Evolutionary conservation across 331 rosid genomes (phyloP).

Genomic region (Saraca asoca): DNA sequence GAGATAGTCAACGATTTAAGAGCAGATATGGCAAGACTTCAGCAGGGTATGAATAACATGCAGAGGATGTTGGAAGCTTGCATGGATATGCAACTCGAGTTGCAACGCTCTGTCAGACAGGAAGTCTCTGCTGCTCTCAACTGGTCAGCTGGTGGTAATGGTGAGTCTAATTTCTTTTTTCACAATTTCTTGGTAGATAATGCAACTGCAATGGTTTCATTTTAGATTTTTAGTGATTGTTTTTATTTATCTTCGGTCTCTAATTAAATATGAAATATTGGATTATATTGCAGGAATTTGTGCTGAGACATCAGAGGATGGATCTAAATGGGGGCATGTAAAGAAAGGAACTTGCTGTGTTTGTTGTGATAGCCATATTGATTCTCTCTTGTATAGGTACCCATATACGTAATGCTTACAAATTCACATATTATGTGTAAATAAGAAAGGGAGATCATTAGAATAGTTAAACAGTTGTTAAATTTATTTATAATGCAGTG

Average conservation of each 20-base stretch:
- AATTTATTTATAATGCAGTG: too few relatives aligned
- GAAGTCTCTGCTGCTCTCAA: slow-evolving; percentile 98
- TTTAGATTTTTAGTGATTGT: slow-evolving; percentile 16
- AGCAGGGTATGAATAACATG: slow-evolving; percentile 99
- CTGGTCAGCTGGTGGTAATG: slow-evolving; percentile 80
- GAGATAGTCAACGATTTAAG: slow-evolving; percentile 92
- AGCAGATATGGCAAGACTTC: slow-evolving; percentile 96
- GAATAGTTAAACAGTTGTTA: too few relatives aligned
- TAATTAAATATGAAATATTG: slow-evolving; percentile 10
- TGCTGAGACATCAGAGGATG: slow-evolving; percentile 93
- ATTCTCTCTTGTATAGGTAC: slow-evolving; percentile 97
- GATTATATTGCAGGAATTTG: slow-evolving; percentile 55
- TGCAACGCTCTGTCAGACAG: slow-evolving; percentile 98
- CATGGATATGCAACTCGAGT: slow-evolving; percentile 99
- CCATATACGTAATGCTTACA: slow-evolving; percentile 9
- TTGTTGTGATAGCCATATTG: slow-evolving; percentile 95
- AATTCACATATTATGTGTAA: not conserved
- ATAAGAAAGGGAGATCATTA: too few relatives aligned
- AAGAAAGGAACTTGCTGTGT: slow-evolving; percentile 98
- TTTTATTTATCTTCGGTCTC: slow-evolving; percentile 7
- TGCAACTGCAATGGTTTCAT: slow-evolving; percentile 8
- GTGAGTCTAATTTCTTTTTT: slow-evolving; percentile 37
- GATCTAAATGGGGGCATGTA: slow-evolving; percentile 96
- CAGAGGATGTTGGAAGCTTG: slow-evolving; percentile 99
- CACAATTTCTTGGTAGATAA: not conserved